Evolutionary conservation across 768 basidiomycete genomes (phyloP).

Genomic region (Calvatia gigantea): DNA sequence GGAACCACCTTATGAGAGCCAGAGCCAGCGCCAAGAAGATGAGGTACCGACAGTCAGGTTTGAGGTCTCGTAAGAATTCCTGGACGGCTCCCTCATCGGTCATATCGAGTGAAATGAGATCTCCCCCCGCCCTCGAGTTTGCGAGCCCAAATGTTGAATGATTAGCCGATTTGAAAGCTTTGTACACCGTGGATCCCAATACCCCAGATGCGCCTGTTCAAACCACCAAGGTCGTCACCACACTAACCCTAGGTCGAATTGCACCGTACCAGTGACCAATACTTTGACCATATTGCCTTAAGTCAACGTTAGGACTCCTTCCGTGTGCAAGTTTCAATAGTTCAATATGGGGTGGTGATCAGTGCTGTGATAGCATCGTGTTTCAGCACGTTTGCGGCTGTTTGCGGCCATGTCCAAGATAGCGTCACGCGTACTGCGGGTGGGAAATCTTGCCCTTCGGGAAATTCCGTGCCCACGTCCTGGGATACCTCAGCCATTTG

Average conservation of each 20-base stretch:
- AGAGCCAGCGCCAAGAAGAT: not conserved
- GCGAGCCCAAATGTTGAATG: conserved; percentile 66
- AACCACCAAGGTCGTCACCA: not conserved
- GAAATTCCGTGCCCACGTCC: no score
- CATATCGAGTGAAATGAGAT: conserved; percentile 63
- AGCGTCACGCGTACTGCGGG: no score
- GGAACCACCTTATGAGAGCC: conserved; percentile 1
- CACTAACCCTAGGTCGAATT: not conserved
- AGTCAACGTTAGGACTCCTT: not conserved
- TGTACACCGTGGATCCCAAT: conserved; percentile 75
- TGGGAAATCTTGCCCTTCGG: no score
- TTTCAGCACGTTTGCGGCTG: not conserved
- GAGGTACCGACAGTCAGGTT: conserved; percentile 63
- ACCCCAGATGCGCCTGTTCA: conserved; percentile 87
- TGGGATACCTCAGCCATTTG: no score
- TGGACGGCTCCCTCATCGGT: conserved; percentile 53
- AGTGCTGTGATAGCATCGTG: not conserved
- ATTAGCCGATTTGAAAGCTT: conserved; percentile 50
- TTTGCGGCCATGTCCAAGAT: no score
- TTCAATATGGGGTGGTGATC: not conserved
- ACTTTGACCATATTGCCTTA: conserved; percentile 35
- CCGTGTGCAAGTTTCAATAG: not conserved
- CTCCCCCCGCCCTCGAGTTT: conserved; percentile 56
- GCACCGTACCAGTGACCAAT: conserved; percentile 50
- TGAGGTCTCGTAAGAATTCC: conserved; percentile 48